Conservation (phyloP, 2,329 filamentous ascomycete species). For the Camillea tinctor region DNA sequence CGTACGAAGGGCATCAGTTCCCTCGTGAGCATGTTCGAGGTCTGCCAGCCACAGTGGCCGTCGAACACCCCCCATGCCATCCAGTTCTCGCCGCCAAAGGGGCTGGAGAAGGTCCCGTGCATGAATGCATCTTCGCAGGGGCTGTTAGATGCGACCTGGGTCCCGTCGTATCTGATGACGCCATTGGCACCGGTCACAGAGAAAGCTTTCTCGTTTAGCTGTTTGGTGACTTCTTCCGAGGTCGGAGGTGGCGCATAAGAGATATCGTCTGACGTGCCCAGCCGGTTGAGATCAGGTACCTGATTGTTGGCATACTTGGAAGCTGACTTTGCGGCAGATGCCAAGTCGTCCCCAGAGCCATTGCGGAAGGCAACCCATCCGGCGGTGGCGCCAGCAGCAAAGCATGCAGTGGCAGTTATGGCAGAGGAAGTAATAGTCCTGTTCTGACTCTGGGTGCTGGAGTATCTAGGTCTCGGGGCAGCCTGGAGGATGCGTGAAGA, state of each 20-base stretch:
- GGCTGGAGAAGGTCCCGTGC: slow-evolving; percentile 32
- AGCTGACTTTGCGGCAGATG: neutral
- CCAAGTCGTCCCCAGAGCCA: slow-evolving; percentile 2
- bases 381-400: slow-evolving; percentile 18
- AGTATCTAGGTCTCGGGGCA: slow-evolving; percentile 16
- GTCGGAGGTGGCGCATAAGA: slow-evolving; percentile 24
- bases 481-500: slow-evolving; percentile 11
- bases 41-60: slow-evolving; percentile 37
- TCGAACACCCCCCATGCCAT: slow-evolving; percentile 36
- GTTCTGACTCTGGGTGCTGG: slow-evolving; percentile 17
- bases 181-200: slow-evolving; percentile 12
- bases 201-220: slow-evolving; percentile 30
- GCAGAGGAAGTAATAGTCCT: slow-evolving; percentile 9
- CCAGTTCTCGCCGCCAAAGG: slow-evolving; percentile 27
- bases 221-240: slow-evolving; percentile 26
- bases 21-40: slow-evolving; percentile 31
- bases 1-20: slow-evolving; percentile 32
- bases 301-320: neutral
- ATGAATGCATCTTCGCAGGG: slow-evolving; percentile 35
- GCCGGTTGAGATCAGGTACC: slow-evolving; percentile 27
- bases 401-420: slow-evolving; percentile 10
- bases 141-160: slow-evolving; percentile 33
- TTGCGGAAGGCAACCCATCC: slow-evolving; percentile 13
- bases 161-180: slow-evolving; percentile 31
- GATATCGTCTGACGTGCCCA: slow-evolving; percentile 25